A percentile compares a stretch with the other conserved stretches of the same genome.
phyloP scores from a whole-genome alignment of 2,329 filamentous ascomycete genomes.

The Daldinia sp. region DNA sequence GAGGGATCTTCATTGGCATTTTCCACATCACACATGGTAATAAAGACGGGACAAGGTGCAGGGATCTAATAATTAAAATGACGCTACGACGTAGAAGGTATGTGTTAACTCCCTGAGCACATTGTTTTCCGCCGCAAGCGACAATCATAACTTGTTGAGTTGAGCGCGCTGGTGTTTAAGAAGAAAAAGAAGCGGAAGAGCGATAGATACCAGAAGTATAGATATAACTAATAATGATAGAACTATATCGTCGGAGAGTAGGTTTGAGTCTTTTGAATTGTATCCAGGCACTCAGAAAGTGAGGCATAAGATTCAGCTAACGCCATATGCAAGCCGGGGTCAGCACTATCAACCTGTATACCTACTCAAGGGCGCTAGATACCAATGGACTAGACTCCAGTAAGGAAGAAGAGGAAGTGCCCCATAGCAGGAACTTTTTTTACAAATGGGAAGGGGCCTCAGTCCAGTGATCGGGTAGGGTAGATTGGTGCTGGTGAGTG shows the following conservation, averaged over 20 bases:
- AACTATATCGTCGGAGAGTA: neutral
- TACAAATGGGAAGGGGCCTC: neutral
- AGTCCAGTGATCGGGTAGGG: conserved; percentile 20
- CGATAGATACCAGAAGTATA: neutral
- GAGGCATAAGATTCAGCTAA: conserved; percentile 5
- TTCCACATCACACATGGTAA: conserved; percentile 26
- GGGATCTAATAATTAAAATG: conserved; percentile 32
- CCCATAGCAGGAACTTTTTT: conserved; percentile 4
- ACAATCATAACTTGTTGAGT: conserved; percentile 24
- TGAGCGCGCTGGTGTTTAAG: conserved; percentile 4
- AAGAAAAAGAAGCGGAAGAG: conserved; percentile 15
- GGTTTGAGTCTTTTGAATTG: neutral
- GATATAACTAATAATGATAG: neutral
- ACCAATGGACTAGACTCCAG: no score
- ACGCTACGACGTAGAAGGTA: conserved; percentile 33
- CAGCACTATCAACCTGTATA: conserved; percentile 15
- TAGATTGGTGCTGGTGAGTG: conserved; percentile 21
- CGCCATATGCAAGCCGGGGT: conserved; percentile 5
- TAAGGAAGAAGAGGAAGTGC: neutral
- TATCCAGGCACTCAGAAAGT: neutral
- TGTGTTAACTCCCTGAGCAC: conserved; percentile 24
- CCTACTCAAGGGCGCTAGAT: neutral
- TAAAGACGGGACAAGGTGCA: conserved; percentile 37
- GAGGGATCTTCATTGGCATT: conserved; percentile 33
- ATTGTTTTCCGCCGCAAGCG: conserved; percentile 42